Evolutionary conservation across 148 eudicot species (phyloP).

Genomic region (Dysphania ambrosioides): DNA sequence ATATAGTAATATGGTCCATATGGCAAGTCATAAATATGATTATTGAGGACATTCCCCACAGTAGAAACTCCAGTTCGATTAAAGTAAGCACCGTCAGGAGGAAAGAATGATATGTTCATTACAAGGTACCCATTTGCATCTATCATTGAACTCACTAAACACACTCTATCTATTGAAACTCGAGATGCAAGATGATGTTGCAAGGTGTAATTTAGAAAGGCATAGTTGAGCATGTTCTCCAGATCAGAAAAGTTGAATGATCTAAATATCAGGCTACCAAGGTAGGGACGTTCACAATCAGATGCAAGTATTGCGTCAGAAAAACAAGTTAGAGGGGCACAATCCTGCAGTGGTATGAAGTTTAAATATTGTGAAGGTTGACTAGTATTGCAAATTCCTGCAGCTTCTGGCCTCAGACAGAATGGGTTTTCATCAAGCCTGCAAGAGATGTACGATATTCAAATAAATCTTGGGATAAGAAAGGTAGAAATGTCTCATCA

Average conservation of each 20-base stretch:
- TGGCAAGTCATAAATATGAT: conserved; percentile 37
- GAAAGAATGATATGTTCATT: conserved; percentile 45
- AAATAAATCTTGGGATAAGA: neutral
- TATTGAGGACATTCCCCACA: conserved; percentile 49
- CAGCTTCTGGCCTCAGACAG: conserved; percentile 43
- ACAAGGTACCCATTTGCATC: conserved; percentile 39
- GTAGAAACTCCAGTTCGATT: conserved; percentile 50
- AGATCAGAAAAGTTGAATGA: conserved; percentile 57
- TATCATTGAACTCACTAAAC: conserved; percentile 37
- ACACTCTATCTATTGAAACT: conserved; percentile 52
- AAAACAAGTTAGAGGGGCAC: conserved; percentile 43
- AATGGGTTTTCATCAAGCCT: conserved; percentile 62
- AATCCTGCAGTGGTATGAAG: conserved; percentile 25
- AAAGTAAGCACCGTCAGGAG: conserved; percentile 43
- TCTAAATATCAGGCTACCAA: conserved; percentile 51
- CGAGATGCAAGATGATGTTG: conserved; percentile 34
- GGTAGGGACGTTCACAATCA: conserved; percentile 56
- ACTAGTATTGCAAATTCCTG: conserved; percentile 38
- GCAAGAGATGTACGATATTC: conserved; percentile 25
- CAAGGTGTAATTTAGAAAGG: conserved; percentile 36
- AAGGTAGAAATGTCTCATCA: neutral
- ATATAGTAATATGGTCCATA: conserved; percentile 61
- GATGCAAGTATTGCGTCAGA: conserved; percentile 36
- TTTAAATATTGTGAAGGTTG: conserved; percentile 22
- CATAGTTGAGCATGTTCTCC: conserved; percentile 35